Conservation (phyloP, 139 green algal genomes). For the Chlorokybus atmophyticus region DNA sequence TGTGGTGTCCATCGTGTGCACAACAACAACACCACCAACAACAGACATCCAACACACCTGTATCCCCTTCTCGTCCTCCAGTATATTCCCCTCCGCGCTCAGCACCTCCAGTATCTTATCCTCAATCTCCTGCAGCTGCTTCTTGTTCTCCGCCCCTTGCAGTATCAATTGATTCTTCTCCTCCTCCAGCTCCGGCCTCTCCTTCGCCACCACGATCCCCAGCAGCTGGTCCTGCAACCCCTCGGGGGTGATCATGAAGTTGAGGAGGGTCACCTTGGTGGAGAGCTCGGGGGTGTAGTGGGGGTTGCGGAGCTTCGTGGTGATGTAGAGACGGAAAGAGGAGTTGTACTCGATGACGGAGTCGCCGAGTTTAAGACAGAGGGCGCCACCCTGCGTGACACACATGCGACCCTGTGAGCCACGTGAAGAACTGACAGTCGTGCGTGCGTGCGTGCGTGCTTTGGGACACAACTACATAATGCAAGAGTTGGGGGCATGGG, state of each 20-base stretch:
- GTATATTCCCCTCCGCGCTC: conserved; percentile 42
- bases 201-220: conserved; percentile 50
- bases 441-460: too few species aligned
- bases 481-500: too few species aligned
- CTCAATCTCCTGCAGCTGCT: conserved; percentile 53
- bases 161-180: conserved; percentile 43
- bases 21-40: too few species aligned
- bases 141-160: conserved; percentile 41
- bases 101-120: conserved; percentile 34
- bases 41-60: neutral
- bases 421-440: too few species aligned
- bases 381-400: conserved; percentile 29
- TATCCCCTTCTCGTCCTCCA: conserved; percentile 45
- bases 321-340: conserved; percentile 43
- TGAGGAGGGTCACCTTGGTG: conserved; percentile 47
- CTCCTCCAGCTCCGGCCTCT: conserved; percentile 55
- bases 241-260: conserved; percentile 64
- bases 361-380: conserved; percentile 35
- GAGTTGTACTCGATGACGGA: conserved; percentile 27
- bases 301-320: conserved; percentile 39
- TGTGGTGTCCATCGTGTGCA: too few species aligned
- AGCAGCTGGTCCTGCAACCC: conserved; percentile 56
- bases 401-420: too few species aligned
- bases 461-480: too few species aligned
- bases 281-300: conserved; percentile 35